These are phyloP conservation scores for Penicillium cinerascens DNA, from an alignment of 495 filamentous ascomycete species.

Conservation along the genomic window DNA sequence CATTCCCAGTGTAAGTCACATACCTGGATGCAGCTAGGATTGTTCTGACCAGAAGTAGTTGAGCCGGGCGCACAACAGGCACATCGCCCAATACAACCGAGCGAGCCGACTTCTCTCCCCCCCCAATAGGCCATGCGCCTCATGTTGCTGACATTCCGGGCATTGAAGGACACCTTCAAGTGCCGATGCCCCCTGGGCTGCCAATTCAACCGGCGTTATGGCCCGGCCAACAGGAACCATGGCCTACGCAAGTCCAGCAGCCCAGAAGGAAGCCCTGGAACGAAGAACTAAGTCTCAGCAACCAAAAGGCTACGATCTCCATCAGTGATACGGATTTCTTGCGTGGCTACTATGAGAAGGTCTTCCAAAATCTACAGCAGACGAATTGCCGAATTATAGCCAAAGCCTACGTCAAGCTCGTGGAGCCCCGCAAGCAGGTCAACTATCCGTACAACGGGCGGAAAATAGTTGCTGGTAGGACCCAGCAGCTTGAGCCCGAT, in stretches of 20 bases:
- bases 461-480: conserved; percentile 32
- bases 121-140: conserved; percentile 2
- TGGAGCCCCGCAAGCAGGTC: conserved; percentile 81
- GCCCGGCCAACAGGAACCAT: conserved; percentile 2
- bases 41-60: conserved; percentile 4
- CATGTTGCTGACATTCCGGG: neutral
- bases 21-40: neutral
- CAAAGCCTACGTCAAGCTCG: conserved; percentile 75
- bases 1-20: conserved; percentile 18
- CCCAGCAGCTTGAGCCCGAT: conserved; percentile 38
- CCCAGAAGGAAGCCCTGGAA: conserved; percentile 22
- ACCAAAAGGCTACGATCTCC: conserved; percentile 38
- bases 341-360: conserved; percentile 57
- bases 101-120: neutral
- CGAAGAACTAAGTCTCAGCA: conserved; percentile 29
- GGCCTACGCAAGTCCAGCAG: conserved; percentile 1
- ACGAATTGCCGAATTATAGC: conserved; percentile 62
- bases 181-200: neutral
- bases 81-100: neutral
- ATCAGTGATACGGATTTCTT: conserved; percentile 53
- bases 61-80: conserved; percentile 2
- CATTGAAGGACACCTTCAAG: neutral
- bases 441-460: conserved; percentile 73
- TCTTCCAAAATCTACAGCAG: conserved; percentile 69
- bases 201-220: conserved; percentile 11